Conservation (phyloP, 1,139 yeast genomes). For the Lodderomyces elongisporus region DNA sequence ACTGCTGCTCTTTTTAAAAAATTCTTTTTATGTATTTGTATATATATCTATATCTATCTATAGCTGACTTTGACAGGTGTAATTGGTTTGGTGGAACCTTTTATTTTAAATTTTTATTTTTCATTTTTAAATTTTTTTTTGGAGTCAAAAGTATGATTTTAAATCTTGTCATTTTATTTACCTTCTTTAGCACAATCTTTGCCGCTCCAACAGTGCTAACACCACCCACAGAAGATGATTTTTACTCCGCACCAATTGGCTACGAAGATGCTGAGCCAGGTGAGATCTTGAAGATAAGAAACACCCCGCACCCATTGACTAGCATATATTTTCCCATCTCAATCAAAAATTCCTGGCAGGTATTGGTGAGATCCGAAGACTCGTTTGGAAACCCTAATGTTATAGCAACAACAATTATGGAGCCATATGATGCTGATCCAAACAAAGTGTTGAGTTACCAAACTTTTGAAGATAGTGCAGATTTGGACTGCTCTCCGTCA, state of each 20-base stretch:
- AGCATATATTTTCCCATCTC: slow-evolving; percentile 16
- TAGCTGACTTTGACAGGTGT: too few relatives aligned
- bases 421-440: slow-evolving; percentile 25
- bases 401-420: slow-evolving; percentile 28
- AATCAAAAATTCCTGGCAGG: slow-evolving; percentile 23
- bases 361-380: slow-evolving; percentile 30
- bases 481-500: slow-evolving; percentile 13
- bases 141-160: too few relatives aligned
- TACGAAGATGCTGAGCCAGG: slow-evolving; percentile 18
- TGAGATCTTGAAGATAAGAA: slow-evolving; percentile 19
- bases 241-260: slow-evolving; percentile 20
- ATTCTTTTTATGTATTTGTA: too few relatives aligned
- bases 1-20: too few relatives aligned
- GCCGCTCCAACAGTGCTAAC: background rate
- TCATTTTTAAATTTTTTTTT: too few relatives aligned
- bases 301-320: slow-evolving; percentile 18
- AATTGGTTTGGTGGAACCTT: too few relatives aligned
- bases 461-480: slow-evolving; percentile 13
- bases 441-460: slow-evolving; percentile 18
- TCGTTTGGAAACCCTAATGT: slow-evolving; percentile 25
- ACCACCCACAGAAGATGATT: slow-evolving; percentile 16
- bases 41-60: too few relatives aligned
- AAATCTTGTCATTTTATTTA: too few relatives aligned
- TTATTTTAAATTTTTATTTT: too few relatives aligned
- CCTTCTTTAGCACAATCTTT: background rate